Base-by-base conservation (phyloP, 2,329 filamentous ascomycete species). In the Pseudogymnoascus sp. region DNA sequence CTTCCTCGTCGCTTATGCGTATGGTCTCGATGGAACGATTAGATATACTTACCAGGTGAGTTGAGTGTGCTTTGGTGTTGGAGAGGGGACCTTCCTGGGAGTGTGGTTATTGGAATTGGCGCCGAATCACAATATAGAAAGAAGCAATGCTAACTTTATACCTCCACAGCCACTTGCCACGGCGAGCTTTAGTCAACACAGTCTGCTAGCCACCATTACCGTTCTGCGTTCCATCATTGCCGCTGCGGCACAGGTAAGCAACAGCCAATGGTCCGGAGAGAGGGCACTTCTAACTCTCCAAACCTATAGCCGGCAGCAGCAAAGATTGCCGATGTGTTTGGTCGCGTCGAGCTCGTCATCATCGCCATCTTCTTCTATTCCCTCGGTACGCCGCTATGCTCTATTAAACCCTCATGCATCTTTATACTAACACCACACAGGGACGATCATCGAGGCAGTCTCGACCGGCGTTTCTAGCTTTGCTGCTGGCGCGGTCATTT, bases 1-100 rank as follows among this genome's bases (percentile, higher is more conserved):
- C 66, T 88, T 88, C 71, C 71, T 88, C 33, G 75, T 88, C 62
- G 81, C 85, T 10, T 89, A 87, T 71, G 82, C 80, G 35, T 89
- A 88, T 70, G 82, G 83, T 1, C 76, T 87, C 21, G 84, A 87
- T 66, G 81, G 81, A 24, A 81, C 77, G 1, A 76, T 86, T 47
- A 79, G 84, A 13, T 80, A 78, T 66, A 77, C 79, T 6, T 85
- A 83, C 68, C 80, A 80, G 67, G 73, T 75, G 68, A 24, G 61
- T 40, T 13, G 16, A 21, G 2, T 40, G 5, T 40, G 37, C 8
- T 13, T 14, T 38, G 14, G 35, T 40, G n/a, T 16, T 16, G n/a
- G n/a, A 40, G 14, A 38, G 5, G 11, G 11, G 33, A 4, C 11
- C 11, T 35, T 35, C 11, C 11, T 29, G n/a, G n/a, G 29, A 4